A percentile compares a stretch with the other conserved stretches of the same genome.
Conservation (phyloP, 306 rosid species). For the Pyrus betulifolia region DNA sequence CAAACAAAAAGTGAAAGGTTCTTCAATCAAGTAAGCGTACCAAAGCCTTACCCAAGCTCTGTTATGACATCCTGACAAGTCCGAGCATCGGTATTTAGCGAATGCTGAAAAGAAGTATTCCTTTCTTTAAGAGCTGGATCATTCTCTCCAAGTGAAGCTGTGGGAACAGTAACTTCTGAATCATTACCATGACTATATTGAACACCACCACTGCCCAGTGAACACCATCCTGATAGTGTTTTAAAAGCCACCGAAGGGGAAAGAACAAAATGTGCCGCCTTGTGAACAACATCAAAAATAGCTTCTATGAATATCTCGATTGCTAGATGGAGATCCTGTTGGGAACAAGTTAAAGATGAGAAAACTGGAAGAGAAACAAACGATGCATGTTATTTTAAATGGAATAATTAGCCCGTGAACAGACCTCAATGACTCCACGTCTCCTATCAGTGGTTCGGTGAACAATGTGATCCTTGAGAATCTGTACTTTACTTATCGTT, state of each 20-base stretch:
- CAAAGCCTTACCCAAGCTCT: conserved; percentile 66
- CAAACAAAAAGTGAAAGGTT: background rate
- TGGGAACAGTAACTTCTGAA: conserved; percentile 22
- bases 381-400: background rate
- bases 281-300: conserved; percentile 60
- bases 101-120: conserved; percentile 35
- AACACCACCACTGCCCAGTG: conserved; percentile 19
- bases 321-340: conserved; percentile 85
- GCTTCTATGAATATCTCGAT: conserved; percentile 78
- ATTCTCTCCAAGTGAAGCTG: conserved; percentile 48
- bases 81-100: conserved; percentile 84
- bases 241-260: conserved; percentile 60
- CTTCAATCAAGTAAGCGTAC: conserved; percentile 1
- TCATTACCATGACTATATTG: conserved; percentile 16
- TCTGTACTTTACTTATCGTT: conserved; percentile 36
- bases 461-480: conserved; percentile 64
- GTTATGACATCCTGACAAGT: conserved; percentile 96
- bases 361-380: background rate
- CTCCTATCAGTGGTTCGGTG: conserved; percentile 80
- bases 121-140: conserved; percentile 41
- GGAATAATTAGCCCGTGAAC: background rate
- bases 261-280: conserved; percentile 66
- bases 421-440: conserved; percentile 90
- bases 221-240: conserved; percentile 30
- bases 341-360: conserved; percentile 8